Percentiles rank a stretch among this genome's conserved stretches.
Conservation (phyloP, 108 stramenopile species). For the Skeletonema tropicum region DNA sequence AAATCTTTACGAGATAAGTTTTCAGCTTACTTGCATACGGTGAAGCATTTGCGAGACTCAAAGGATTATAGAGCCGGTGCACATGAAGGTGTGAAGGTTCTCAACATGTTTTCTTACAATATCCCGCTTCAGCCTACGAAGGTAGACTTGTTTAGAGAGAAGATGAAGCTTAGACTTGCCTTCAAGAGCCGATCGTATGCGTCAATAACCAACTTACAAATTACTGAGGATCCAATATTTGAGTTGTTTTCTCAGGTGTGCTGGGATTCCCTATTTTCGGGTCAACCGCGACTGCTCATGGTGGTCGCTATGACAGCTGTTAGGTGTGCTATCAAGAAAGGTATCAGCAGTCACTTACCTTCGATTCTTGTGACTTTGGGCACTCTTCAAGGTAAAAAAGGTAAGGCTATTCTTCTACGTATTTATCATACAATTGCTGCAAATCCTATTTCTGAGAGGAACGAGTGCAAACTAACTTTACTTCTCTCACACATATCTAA, state of each 20-base stretch:
- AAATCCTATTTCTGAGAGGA: too few relatives aligned
- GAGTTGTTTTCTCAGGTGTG: conserved; percentile 20
- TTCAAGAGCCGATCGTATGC: conserved; percentile 12
- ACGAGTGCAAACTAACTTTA: too few relatives aligned
- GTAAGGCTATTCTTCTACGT: too few relatives aligned
- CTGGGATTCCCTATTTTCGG: conserved; percentile 6
- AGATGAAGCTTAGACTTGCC: conserved; percentile 17
- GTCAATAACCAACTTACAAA: not conserved
- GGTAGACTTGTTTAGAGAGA: not conserved
- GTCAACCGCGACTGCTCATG: conserved; percentile 10
- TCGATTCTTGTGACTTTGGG: conserved; percentile 14
- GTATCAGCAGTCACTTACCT: conserved; percentile 26
- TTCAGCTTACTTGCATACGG: conserved; percentile 6
- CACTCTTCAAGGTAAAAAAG: conserved; percentile 15
- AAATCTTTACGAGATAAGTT: conserved; percentile 18
- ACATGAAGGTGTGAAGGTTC: conserved; percentile 19
- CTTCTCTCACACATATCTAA: too few relatives aligned
- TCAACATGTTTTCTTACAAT: conserved; percentile 14
- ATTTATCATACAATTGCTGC: too few relatives aligned
- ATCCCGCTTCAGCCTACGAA: not conserved
- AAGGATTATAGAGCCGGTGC: conserved; percentile 11
- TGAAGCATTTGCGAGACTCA: not conserved
- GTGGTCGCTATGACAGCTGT: conserved; percentile 26
- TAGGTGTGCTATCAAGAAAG: conserved; percentile 12
- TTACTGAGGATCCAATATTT: not conserved